Base-by-base conservation (phyloP, 805 yeast genomes). In the Ogataea paraovalis region DNA sequence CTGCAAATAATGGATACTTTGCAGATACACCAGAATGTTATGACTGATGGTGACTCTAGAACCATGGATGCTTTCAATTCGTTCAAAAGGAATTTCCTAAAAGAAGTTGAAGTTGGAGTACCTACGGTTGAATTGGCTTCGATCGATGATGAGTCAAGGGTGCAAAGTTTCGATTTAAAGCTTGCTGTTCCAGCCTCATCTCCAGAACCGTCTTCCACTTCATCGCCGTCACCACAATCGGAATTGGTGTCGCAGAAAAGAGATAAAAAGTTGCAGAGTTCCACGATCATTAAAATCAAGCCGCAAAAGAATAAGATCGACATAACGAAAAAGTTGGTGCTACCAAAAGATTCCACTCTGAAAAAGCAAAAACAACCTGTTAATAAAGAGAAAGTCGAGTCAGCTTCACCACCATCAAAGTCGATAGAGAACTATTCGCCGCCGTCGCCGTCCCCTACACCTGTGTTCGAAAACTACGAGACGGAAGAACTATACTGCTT, bases 401-500 rank as follows among this genome's bases (percentile, higher is more conserved):
- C 13, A 30, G 16, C 16, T 10, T 8, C 19, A 34, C 38, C 13
- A 16, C 38, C 38, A 34, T 5, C 14, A 32, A 5, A 39, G 20
- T 6, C 28, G 20, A 20, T 21, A 4, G 2, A 32, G 28, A 28
- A 12, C 20, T 20, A 19, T 16, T 20, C 22, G 13, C 22, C 45
- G 5, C 34, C 34, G 6, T 30, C 34, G 12, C 34, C 34, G 28
- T 25, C 28, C 6, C 34, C 34, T 8, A 30, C 34, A 30, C 13
- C 16, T 30, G 16, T 5, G 16, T 14, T 14, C 14, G 57, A 51
- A 10, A 50, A 46, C 12, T 51, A 49, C n/a, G 58, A n/a, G 22
- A 23, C 41, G 8, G 52, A 55, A 34, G 61, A 51, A 39, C 39
- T 43, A 23, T 79, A 76, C 58, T 79, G 84, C 59, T 69, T 72